phyloP scores from a whole-genome alignment of 805 yeast species.

The Candida dajiaensis region DNA sequence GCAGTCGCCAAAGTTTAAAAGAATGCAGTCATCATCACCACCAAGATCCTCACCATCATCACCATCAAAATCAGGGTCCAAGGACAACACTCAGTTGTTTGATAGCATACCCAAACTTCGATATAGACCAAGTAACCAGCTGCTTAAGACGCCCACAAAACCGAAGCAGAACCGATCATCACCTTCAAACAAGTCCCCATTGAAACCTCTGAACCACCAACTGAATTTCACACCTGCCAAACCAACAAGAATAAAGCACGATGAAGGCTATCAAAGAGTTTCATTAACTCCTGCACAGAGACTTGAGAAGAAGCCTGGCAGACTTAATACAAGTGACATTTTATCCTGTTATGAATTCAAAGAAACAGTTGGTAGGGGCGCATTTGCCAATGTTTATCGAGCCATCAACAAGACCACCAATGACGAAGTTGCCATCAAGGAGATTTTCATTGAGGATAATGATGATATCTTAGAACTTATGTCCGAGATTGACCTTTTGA shows the following conservation, averaged over 20 bases:
- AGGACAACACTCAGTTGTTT: conserved; percentile 11
- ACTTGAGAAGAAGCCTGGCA: conserved; percentile 37
- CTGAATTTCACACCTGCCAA: neutral
- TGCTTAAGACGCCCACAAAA: conserved; percentile 21
- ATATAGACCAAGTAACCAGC: conserved; percentile 9
- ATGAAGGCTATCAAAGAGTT: conserved; percentile 35
- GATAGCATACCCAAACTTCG: conserved; percentile 20
- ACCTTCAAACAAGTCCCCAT: neutral
- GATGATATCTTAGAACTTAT: conserved; percentile 50
- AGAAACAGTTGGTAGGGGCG: conserved; percentile 81
- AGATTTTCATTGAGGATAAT: conserved; percentile 68
- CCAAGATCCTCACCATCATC: conserved; percentile 21
- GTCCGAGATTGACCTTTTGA: conserved; percentile 68
- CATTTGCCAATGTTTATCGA: conserved; percentile 80
- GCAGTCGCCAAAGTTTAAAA: conserved; percentile 22
- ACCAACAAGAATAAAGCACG: conserved; percentile 52
- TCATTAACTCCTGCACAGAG: conserved; percentile 46
- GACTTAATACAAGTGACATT: conserved; percentile 19
- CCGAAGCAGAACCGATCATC: conserved; percentile 1
- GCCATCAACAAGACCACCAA: conserved; percentile 64
- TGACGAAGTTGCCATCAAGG: conserved; percentile 74
- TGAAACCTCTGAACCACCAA: conserved; percentile 11
- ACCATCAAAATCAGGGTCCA: conserved; percentile 12
- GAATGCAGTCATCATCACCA: conserved; percentile 21
- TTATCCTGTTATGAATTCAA: conserved; percentile 41